Base-by-base conservation (phyloP, 129 eudicot species). In the Flaveria linearis region DNA sequence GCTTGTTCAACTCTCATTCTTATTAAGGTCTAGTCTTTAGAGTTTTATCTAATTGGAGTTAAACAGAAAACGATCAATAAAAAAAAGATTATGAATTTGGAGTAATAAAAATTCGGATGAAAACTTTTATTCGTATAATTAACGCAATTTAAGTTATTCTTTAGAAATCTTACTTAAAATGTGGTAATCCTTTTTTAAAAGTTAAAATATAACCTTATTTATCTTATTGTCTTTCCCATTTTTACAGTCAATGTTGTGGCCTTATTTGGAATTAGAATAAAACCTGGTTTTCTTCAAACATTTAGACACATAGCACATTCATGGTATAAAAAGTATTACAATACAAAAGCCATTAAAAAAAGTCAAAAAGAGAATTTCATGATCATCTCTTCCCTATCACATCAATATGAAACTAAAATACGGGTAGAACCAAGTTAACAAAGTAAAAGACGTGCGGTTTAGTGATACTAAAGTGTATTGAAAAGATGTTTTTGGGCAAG, bases 221-320 rank as follows among this genome's bases (percentile, higher is more conserved):
- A 58, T 58, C 66, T 58, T 22, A 58, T 9, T 58, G 63, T 58
- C 23, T 58, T 12, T 60, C 39, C 39, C 66, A 11, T 60, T 23
- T 60, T 60, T 17, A n/a, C 25, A 60, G 39, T 60, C 17, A 25
- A 66, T 33, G 50, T 51, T 71, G 18, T 15, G n/a, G 51, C 30
- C 65, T 52, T 72, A 52, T 26, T 51, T 51, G 67, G 52, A 36
- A 53, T 55, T 36, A 72, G 17, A 39, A 51, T 51, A 51, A 25
- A n/a, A 51, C 64, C 11, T 10, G 15, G 36, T 58, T 14, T 26
- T 61, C 10, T 61, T 61, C n/a, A 61, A 10, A 23, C 7, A 58
- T 22, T 22, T 23, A 7, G 60, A n/a, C 60, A 53, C 11, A 53
- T 16, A 57, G 5, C 60, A 53, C 23, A 53, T n/a, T 20, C 56